phyloP scores from a whole-genome alignment of 352 stramenopile genomes.

The Phytophthora ramorum region DNA sequence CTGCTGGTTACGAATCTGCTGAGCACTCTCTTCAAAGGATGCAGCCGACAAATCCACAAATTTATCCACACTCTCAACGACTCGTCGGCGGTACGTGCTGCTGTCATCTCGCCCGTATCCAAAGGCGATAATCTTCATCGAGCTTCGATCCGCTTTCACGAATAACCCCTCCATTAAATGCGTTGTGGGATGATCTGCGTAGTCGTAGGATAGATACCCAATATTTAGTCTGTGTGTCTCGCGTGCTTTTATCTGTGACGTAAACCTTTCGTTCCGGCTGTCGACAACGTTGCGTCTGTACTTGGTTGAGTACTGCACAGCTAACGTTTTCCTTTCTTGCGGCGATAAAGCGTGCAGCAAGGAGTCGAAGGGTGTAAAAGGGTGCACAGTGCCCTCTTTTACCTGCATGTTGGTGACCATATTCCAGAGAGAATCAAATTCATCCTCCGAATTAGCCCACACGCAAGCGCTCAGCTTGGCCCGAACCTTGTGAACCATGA shows the following conservation, averaged over 20 bases:
- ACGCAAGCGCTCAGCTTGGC: constrained; percentile 60
- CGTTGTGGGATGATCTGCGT: constrained; percentile 79
- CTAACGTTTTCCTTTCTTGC: constrained; percentile 47
- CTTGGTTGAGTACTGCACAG: constrained; percentile 38
- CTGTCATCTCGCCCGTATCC: constrained; percentile 75
- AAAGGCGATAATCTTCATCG: constrained; percentile 46
- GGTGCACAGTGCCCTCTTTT: constrained; percentile 14
- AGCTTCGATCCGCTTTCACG: constrained; percentile 35
- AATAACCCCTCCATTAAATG: constrained; percentile 85
- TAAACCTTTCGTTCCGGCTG: neutral
- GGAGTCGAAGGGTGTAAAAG: constrained; percentile 77
- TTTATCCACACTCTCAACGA: constrained; percentile 47
- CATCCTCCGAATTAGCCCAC: constrained; percentile 48
- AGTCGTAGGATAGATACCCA: constrained; percentile 87
- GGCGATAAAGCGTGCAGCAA: constrained; percentile 55
- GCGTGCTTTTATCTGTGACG: neutral
- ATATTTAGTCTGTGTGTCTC: constrained; percentile 45
- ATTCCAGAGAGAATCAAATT: constrained; percentile 39
- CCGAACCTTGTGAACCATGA: constrained; percentile 44
- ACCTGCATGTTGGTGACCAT: constrained; percentile 44
- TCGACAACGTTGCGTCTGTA: constrained; percentile 10
- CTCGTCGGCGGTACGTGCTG: constrained; percentile 43
- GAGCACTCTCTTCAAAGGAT: constrained; percentile 49
- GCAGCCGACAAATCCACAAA: constrained; percentile 60
- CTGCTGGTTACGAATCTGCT: constrained; percentile 37